Percentiles rank a stretch among this genome's conserved stretches.
These are phyloP conservation scores for Melastoma candidum DNA, from an alignment of 441 rosid species.

Conservation along the genomic window DNA sequence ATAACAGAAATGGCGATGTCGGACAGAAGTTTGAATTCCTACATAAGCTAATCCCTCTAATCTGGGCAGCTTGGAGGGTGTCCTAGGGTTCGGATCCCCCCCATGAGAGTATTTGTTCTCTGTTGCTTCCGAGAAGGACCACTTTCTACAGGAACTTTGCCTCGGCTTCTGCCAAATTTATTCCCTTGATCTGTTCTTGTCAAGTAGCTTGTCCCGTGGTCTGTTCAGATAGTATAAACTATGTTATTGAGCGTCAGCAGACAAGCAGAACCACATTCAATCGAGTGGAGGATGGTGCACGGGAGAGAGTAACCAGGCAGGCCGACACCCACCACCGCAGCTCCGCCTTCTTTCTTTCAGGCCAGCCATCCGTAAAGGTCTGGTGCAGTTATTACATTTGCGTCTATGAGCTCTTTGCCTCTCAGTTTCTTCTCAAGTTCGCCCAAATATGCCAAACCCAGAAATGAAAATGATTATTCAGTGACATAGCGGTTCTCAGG, in stretches of 20 bases:
- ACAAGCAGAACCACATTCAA: conserved; percentile 49
- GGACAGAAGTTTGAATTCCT: neutral
- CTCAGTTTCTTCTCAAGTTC: conserved; percentile 37
- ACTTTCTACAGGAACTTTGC: conserved; percentile 21
- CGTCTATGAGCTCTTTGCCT: conserved; percentile 54
- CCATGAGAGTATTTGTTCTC: conserved; percentile 46
- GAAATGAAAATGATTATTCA: neutral
- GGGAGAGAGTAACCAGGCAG: conserved; percentile 54
- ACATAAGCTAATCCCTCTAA: conserved; percentile 82
- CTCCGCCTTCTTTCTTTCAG: conserved; percentile 40
- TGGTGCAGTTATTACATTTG: conserved; percentile 30
- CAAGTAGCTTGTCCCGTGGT: conserved; percentile 21
- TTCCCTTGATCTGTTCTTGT: conserved; percentile 19
- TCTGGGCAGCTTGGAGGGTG: conserved; percentile 62
- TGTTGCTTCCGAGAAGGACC: conserved; percentile 30
- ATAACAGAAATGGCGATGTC: no score
- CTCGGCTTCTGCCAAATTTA: conserved; percentile 14
- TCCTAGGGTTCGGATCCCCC: conserved; percentile 37
- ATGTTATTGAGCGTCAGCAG: conserved; percentile 29
- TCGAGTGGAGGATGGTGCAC: conserved; percentile 46
- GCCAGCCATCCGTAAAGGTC: conserved; percentile 52
- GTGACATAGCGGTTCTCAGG: no score
- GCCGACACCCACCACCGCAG: conserved; percentile 38
- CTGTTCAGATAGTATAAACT: conserved; percentile 17
- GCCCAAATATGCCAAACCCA: conserved; percentile 51